Conservation (phyloP, 1,284 basidiomycete species). For the Somion occarium region DNA sequence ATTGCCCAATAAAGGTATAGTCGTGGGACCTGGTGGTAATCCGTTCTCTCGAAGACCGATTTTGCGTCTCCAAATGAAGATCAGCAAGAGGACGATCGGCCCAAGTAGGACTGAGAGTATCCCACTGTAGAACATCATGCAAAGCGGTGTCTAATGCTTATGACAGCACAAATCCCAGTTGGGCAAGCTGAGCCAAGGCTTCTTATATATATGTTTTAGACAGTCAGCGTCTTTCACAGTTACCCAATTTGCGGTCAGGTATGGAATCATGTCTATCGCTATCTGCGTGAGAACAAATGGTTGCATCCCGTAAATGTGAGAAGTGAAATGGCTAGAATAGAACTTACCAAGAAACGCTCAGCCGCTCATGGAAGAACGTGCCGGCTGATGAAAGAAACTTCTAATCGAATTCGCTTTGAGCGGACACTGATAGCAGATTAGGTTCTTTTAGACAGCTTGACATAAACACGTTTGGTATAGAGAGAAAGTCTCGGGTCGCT, state of each 20-base stretch:
- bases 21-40: neutral
- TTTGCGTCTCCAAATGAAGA: neutral
- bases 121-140: neutral
- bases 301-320: no score
- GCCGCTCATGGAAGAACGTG: no score
- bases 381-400: no score
- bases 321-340: no score
- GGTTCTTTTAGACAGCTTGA: no score
- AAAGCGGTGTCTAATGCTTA: neutral
- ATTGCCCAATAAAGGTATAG: neutral
- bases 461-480: no score
- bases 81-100: neutral
- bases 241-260: neutral
- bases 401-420: no score
- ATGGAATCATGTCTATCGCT: no score
- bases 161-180: neutral
- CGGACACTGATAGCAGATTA: no score
- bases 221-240: neutral
- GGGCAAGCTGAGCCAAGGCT: neutral
- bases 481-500: no score
- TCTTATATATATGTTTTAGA: neutral
- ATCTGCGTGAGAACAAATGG: no score
- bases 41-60: constrained; percentile 5
- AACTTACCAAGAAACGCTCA: no score
- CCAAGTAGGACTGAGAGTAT: neutral